These are phyloP conservation scores for Lippia alba DNA, from an alignment of 305 asterid species.

Conservation along the genomic window DNA sequence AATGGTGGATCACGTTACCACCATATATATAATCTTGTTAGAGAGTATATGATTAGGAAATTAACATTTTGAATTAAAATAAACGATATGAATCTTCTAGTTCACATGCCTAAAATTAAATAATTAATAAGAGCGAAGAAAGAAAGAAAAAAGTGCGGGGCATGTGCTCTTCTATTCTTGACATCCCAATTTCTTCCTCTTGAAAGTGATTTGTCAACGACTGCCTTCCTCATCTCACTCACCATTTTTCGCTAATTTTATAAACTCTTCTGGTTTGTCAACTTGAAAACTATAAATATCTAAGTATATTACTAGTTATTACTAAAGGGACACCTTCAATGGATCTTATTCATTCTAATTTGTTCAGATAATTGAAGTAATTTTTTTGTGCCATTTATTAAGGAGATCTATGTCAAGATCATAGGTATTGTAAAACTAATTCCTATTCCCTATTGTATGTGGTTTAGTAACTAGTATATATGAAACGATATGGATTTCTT, in stretches of 20 bases:
- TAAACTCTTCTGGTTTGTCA: background rate
- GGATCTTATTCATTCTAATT: no score
- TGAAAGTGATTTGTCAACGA: conserved; percentile 68
- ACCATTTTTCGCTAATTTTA: background rate
- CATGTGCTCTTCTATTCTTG: conserved; percentile 61
- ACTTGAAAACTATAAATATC: background rate
- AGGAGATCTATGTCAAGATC: no score
- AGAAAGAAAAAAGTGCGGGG: conserved; percentile 41
- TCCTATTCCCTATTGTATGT: no score
- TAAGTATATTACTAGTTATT: background rate
- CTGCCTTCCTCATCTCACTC: conserved; percentile 9
- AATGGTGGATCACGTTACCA: conserved; percentile 62
- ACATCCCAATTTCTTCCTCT: conserved; percentile 44
- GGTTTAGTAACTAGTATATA: no score
- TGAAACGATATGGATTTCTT: no score
- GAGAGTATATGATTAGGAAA: conserved; percentile 22
- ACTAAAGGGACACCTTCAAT: no score
- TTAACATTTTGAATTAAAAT: conserved; percentile 22
- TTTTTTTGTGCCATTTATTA: no score
- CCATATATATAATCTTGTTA: conserved; percentile 1
- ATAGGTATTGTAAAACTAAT: no score
- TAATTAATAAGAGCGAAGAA: conserved; percentile 10
- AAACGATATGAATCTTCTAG: conserved; percentile 40
- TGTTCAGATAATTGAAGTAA: no score
- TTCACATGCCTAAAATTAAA: conserved; percentile 57